These are phyloP conservation scores for Gomphus sp. DNA, from an alignment of 1,284 basidiomycete species.

Conservation along the genomic window DNA sequence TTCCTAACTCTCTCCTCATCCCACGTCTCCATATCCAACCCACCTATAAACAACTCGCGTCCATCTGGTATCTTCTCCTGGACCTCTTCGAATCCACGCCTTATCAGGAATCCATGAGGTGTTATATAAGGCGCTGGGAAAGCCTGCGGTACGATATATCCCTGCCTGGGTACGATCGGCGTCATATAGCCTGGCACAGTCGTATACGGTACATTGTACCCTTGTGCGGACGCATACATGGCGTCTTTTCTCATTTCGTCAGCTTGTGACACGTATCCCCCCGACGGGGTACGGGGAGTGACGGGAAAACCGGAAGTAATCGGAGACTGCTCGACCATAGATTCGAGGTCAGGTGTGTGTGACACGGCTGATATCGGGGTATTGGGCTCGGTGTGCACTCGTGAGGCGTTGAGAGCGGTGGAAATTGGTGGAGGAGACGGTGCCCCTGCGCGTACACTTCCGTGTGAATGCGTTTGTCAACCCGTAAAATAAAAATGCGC, in stretches of 20 bases:
- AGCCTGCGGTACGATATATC: neutral
- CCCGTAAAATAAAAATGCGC: neutral
- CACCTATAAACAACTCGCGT: slow-evolving; percentile 53
- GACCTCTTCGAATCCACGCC: neutral
- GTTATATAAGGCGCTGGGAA: neutral
- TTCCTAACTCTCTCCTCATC: slow-evolving; percentile 48
- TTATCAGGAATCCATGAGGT: neutral
- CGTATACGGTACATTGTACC: neutral
- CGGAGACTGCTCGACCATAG: slow-evolving; percentile 9
- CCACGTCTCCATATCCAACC: slow-evolving; percentile 60
- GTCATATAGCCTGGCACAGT: neutral
- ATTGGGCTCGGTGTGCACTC: neutral
- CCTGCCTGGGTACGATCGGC: neutral
- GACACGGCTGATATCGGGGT: slow-evolving; percentile 7
- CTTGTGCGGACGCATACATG: neutral
- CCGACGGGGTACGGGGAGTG: slow-evolving; percentile 12
- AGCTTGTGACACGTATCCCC: slow-evolving; percentile 1
- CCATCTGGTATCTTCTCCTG: neutral
- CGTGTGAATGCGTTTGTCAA: neutral
- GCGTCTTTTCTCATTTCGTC: neutral
- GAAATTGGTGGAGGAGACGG: slow-evolving; percentile 9
- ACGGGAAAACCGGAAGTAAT: slow-evolving; percentile 11
- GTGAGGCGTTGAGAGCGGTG: neutral
- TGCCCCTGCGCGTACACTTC: neutral
- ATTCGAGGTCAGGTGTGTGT: slow-evolving; percentile 12